Conservation (phyloP, 257 asterid genomes). For the Orobanche coerulescens region DNA sequence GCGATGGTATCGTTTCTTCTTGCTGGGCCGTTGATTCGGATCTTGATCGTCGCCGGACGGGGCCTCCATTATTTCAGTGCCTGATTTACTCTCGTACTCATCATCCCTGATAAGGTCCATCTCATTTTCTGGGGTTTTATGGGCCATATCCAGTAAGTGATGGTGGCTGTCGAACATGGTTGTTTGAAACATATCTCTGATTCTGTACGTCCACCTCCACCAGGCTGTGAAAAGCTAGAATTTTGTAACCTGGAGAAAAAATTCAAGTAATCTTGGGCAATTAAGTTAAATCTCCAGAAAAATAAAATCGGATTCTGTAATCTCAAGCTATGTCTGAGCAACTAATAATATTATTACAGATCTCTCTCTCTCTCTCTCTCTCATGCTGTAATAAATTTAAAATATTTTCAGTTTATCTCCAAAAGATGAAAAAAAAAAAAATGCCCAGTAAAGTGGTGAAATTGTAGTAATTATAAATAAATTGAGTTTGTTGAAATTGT, state of each 20-base stretch:
- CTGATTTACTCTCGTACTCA: constrained; percentile 60
- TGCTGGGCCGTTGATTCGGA: constrained; percentile 55
- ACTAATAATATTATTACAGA: background rate
- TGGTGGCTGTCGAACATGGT: constrained; percentile 59
- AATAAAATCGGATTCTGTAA: background rate
- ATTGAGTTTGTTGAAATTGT: background rate
- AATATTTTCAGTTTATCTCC: too few relatives aligned
- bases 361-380: too few relatives aligned
- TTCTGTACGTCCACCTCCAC: background rate
- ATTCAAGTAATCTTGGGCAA: constrained; percentile 1
- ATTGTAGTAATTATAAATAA: constrained; percentile 16
- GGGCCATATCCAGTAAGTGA: constrained; percentile 50
- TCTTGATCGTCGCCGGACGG: constrained; percentile 71
- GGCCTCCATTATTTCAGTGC: constrained; percentile 56
- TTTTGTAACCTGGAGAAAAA: constrained; percentile 12
- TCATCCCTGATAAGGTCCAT: constrained; percentile 54
- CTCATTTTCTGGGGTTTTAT: constrained; percentile 47
- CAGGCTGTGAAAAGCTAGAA: background rate
- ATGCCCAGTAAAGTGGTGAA: background rate
- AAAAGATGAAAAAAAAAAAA: background rate
- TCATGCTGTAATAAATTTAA: too few relatives aligned
- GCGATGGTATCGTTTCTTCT: constrained; percentile 70
- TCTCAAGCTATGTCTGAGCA: too few relatives aligned
- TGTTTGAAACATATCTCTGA: constrained; percentile 55
- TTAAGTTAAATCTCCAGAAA: background rate